Conservation (phyloP, 2,329 filamentous ascomycete species). For the Dendrostoma leiphaemia region DNA sequence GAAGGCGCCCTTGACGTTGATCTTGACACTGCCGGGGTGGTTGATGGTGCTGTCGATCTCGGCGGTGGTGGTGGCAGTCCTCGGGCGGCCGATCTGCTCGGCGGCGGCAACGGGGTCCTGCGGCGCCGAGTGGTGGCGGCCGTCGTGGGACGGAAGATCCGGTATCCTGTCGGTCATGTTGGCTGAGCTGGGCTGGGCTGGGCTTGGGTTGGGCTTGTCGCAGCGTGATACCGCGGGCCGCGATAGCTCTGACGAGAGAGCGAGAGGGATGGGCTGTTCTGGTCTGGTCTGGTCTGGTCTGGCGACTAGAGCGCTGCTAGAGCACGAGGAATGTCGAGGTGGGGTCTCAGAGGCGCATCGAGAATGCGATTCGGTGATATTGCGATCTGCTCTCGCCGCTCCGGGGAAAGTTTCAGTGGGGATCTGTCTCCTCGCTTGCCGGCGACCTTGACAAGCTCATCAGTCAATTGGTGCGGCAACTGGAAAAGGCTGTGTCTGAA, state of each 20-base stretch:
- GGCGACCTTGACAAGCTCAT: neutral
- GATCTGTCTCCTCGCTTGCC: neutral
- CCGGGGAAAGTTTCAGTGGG: neutral
- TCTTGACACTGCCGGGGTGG: conserved; percentile 73
- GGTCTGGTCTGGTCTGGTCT: neutral
- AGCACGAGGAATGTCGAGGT: neutral
- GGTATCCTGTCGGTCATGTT: conserved; percentile 3
- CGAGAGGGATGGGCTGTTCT: too few relatives aligned
- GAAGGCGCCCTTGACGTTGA: conserved; percentile 95
- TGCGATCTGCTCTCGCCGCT: neutral
- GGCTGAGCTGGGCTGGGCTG: neutral
- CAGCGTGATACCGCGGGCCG: neutral
- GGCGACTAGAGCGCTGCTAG: neutral
- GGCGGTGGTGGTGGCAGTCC: conserved; percentile 47
- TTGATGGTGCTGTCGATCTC: conserved; percentile 61
- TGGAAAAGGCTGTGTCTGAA: too few relatives aligned
- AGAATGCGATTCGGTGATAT: too few relatives aligned
- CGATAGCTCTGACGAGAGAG: too few relatives aligned
- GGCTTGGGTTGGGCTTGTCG: neutral
- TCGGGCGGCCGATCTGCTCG: conserved; percentile 26
- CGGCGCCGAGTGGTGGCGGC: neutral
- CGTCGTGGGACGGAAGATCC: neutral
- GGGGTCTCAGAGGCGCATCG: neutral
- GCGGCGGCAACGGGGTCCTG: conserved; percentile 8
- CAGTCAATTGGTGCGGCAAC: neutral